Conservation (phyloP, 2,329 filamentous ascomycete genomes). For the Hirsutella rhossiliensis region DNA sequence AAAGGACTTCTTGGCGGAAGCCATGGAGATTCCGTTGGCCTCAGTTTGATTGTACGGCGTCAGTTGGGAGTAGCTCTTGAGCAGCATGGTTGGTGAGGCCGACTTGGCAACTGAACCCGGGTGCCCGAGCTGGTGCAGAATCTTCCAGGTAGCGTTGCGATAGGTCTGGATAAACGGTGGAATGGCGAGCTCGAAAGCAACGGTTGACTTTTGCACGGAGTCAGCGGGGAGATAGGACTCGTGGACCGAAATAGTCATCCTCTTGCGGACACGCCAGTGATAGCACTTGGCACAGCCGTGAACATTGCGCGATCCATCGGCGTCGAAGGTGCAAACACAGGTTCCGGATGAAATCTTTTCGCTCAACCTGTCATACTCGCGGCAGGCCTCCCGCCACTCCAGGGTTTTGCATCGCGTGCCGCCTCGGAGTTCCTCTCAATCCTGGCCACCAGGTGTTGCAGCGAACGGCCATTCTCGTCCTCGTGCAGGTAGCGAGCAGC, state of each 20-base stretch:
- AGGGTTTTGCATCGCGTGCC: neutral
- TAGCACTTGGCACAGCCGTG: constrained; percentile 8
- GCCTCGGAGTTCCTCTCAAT: neutral
- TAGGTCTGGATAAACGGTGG: constrained; percentile 29
- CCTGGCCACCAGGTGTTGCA: neutral
- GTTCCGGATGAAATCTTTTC: constrained; percentile 1
- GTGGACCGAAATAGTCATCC: constrained; percentile 8
- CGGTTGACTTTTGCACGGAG: constrained; percentile 18
- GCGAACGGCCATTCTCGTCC: neutral
- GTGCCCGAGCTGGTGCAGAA: constrained; percentile 3
- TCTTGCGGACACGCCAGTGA: constrained; percentile 4
- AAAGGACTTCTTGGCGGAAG: constrained; percentile 13
- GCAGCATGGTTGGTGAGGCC: neutral
- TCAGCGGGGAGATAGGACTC: constrained; percentile 13
- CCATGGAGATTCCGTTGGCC: constrained; percentile 6
- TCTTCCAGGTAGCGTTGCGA: constrained; percentile 5
- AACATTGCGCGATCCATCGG: neutral
- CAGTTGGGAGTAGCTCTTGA: constrained; percentile 1
- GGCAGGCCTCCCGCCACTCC: neutral
- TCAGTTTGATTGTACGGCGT: neutral
- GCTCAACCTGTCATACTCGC: constrained; percentile 7
- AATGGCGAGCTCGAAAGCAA: constrained; percentile 36
- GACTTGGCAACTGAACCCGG: neutral
- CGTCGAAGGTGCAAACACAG: constrained; percentile 7
- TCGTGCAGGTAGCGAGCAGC: neutral